These are phyloP conservation scores for Dactylonectria estremocensis DNA, from an alignment of 2,329 filamentous ascomycete species.

Conservation along the genomic window DNA sequence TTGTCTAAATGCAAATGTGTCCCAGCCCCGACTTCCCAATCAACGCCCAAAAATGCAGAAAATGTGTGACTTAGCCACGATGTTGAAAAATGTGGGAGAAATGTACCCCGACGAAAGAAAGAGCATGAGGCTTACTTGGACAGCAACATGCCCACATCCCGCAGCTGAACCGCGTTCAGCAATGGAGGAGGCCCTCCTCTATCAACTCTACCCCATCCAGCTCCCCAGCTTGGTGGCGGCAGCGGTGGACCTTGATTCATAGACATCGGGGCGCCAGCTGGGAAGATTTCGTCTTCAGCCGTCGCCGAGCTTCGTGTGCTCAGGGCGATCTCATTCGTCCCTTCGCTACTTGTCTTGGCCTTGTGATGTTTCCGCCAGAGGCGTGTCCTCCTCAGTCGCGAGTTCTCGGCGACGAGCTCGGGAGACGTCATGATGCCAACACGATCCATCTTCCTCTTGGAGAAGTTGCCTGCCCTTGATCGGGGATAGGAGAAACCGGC, in stretches of 20 bases:
- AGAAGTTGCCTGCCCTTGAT: slow-evolving; percentile 45
- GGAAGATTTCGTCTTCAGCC: slow-evolving; percentile 45
- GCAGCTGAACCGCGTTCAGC: slow-evolving; percentile 49
- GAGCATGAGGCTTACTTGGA: slow-evolving; percentile 33
- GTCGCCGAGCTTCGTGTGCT: slow-evolving; percentile 50
- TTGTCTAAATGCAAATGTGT: slow-evolving; percentile 45
- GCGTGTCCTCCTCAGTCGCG: slow-evolving; percentile 42
- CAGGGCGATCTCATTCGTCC: slow-evolving; percentile 53
- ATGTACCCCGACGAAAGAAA: background rate
- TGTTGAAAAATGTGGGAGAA: slow-evolving; percentile 4
- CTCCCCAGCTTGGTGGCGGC: slow-evolving; percentile 50
- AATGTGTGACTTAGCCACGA: slow-evolving; percentile 22
- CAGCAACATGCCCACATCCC: slow-evolving; percentile 54
- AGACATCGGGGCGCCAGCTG: slow-evolving; percentile 34
- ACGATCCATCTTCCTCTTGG: slow-evolving; percentile 49
- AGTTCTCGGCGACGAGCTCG: slow-evolving; percentile 52
- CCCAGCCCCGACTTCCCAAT: slow-evolving; percentile 35
- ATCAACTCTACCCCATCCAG: slow-evolving; percentile 52
- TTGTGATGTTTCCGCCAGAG: slow-evolving; percentile 51
- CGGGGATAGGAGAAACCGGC: slow-evolving; percentile 67
- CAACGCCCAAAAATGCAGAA: slow-evolving; percentile 44
- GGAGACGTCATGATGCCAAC: slow-evolving; percentile 63
- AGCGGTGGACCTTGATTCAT: slow-evolving; percentile 32
- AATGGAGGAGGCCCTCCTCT: slow-evolving; percentile 48
- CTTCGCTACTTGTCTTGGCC: slow-evolving; percentile 47